Evolutionary conservation across 2,329 filamentous ascomycete genomes (phyloP).

Genomic region (Coleophoma crateriformis): DNA sequence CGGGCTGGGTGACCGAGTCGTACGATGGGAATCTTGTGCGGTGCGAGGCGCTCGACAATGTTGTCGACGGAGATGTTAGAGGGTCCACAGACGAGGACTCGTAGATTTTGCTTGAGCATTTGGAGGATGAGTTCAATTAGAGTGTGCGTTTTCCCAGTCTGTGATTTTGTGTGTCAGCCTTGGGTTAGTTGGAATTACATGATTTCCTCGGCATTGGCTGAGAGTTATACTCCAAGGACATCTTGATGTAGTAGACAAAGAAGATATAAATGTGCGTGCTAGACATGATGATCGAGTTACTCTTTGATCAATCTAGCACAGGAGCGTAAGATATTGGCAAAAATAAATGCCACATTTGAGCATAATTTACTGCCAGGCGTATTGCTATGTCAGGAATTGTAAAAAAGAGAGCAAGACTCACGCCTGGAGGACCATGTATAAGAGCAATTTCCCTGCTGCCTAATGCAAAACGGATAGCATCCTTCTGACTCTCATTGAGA

Average conservation of each 20-base stretch:
- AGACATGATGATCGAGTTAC: too few relatives aligned
- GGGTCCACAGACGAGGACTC: constrained; percentile 89
- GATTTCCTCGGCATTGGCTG: too few relatives aligned
- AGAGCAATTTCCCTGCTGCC: constrained; percentile 76
- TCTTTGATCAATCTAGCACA: too few relatives aligned
- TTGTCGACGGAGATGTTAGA: constrained; percentile 98
- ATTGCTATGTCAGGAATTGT: too few relatives aligned
- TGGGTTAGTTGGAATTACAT: too few relatives aligned
- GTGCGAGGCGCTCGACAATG: constrained; percentile 85
- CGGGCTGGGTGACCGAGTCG: constrained; percentile 90
- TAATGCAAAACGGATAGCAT: constrained; percentile 75
- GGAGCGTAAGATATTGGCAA: too few relatives aligned
- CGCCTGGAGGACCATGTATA: constrained; percentile 90
- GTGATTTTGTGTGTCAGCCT: neutral
- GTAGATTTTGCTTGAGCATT: constrained; percentile 64
- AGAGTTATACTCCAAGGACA: too few relatives aligned
- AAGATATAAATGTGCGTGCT: too few relatives aligned
- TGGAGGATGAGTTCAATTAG: constrained; percentile 95
- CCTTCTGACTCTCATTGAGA: constrained; percentile 62
- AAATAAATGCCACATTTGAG: too few relatives aligned
- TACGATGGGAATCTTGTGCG: constrained; percentile 80
- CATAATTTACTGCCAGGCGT: too few relatives aligned
- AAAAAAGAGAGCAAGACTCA: constrained; percentile 27
- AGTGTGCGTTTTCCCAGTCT: constrained; percentile 95
- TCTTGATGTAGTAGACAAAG: too few relatives aligned